Conservation (phyloP, 2,329 filamentous ascomycete species). For the Grosmannia huntii region DNA sequence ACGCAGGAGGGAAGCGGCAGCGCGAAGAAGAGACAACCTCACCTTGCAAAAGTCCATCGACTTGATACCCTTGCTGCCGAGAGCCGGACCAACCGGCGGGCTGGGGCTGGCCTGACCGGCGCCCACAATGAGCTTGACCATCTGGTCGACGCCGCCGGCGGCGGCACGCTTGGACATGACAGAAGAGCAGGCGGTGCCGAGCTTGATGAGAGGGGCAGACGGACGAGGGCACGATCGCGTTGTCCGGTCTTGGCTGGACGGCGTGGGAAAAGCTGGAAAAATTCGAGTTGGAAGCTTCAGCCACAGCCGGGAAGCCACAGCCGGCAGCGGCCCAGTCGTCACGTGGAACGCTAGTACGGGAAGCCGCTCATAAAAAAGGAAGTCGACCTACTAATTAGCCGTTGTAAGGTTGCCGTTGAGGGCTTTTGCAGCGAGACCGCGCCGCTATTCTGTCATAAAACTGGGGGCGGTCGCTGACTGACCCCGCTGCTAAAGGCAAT, state of each 20-base stretch:
- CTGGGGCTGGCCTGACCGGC: constrained; percentile 90
- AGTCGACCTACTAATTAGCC: background rate
- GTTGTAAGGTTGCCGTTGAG: background rate
- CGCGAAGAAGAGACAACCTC: background rate
- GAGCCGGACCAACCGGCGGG: constrained; percentile 87
- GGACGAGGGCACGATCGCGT: background rate
- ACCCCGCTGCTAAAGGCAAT: background rate
- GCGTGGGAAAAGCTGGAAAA: background rate
- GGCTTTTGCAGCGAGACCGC: background rate
- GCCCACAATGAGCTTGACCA: constrained; percentile 96
- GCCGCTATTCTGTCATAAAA: background rate
- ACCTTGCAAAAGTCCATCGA: constrained; percentile 99
- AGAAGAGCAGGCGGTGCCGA: background rate
- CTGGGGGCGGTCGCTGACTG: background rate
- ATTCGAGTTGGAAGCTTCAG: background rate
- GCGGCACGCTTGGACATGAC: constrained; percentile 40
- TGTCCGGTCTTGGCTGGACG: background rate
- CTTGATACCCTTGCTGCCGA: constrained; percentile 96
- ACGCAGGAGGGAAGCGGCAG: background rate
- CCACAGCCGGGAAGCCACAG: background rate
- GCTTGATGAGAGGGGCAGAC: background rate
- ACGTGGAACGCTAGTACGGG: background rate
- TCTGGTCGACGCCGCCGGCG: constrained; percentile 43
- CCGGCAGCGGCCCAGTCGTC: background rate
- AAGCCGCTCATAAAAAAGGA: background rate